Evolutionary conservation across 352 stramenopile genomes (phyloP), one percentile per base, ranked within the genome.

Genomic region (Phytophthora pistaciae): DNA sequence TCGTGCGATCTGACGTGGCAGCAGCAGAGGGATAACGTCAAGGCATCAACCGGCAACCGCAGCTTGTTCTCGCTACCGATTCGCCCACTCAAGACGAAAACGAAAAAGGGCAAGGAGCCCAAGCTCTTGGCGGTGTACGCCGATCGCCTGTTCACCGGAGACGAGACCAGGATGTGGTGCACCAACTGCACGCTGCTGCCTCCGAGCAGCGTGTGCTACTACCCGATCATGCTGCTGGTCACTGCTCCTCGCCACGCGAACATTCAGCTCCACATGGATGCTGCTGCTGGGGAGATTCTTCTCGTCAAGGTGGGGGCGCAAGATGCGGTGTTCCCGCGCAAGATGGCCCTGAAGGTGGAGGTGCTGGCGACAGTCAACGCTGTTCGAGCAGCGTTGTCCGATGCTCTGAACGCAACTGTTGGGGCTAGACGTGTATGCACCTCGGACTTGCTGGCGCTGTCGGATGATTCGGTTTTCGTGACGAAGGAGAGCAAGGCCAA

Each of bases 151-250:
- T 92, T 91, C 49, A 94, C 84, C 7, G 89, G 89, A n/a, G 80
- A 92, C 56, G 88, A 93, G 53, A 89, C 84, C 50, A 82, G 68
- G 42, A 92, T 96, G 83, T 89, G 90, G 64, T 92, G 87, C 68
- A 84, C 74, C 54, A 93, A 94, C 58, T 93, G 83, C 57, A 96
- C 89, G 40, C 65, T 96, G 44, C 60, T 96, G 33, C 89, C 89
- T 8, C 83, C 87, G 10, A 77, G 81, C 33, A 79, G 70, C 7
- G 48, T 83, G 20, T 74, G 74, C 3, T 96, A 94, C 66, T 91
- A 90, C 25, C 77, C 87, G 10, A 82, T 90, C 27, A 70, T 93
- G 74, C 33, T 88, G 52, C 56, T 91, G 6, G 68, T 88, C 27
- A 77, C 77, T 58, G 79, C 79, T 38, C 77, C 76, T 11, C 66